These are phyloP conservation scores for Populus hybrid DNA, from an alignment of 441 rosid species.

Conservation along the genomic window DNA sequence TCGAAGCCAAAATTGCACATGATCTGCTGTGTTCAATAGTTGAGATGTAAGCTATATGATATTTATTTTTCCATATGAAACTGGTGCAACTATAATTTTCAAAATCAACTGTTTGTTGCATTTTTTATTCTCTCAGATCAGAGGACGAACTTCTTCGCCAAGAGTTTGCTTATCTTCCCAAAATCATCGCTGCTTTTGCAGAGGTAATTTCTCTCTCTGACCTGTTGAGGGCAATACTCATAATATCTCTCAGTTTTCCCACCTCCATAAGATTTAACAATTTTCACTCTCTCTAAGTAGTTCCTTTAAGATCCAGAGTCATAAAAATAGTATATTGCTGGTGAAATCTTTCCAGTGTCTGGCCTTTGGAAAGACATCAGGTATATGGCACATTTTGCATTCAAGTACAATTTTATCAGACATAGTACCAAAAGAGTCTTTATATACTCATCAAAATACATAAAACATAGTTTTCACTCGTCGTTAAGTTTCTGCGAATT, in stretches of 20 bases:
- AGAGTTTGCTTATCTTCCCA: constrained; percentile 48
- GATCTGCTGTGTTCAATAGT: constrained; percentile 67
- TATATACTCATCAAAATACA: no score
- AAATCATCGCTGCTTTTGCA: constrained; percentile 48
- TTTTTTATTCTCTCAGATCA: constrained; percentile 33
- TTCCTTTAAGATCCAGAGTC: neutral
- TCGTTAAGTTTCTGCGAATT: no score
- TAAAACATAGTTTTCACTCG: no score
- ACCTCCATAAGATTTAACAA: neutral
- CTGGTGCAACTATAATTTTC: neutral
- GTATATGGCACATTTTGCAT: no score
- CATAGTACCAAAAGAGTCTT: no score
- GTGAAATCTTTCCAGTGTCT: no score
- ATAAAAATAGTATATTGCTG: no score
- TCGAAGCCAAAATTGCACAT: constrained; percentile 60
- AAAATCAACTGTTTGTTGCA: neutral
- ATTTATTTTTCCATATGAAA: neutral
- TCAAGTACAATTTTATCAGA: no score
- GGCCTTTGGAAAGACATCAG: no score
- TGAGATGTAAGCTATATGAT: constrained; percentile 36
- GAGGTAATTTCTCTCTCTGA: constrained; percentile 33
- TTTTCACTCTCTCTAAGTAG: neutral
- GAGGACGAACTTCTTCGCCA: constrained; percentile 44
- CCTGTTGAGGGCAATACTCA: neutral
- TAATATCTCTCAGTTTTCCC: neutral